Evolutionary conservation across 768 basidiomycete genomes (phyloP), one percentile per base, ranked within the genome.

Genomic region (Lepiota venenata): DNA sequence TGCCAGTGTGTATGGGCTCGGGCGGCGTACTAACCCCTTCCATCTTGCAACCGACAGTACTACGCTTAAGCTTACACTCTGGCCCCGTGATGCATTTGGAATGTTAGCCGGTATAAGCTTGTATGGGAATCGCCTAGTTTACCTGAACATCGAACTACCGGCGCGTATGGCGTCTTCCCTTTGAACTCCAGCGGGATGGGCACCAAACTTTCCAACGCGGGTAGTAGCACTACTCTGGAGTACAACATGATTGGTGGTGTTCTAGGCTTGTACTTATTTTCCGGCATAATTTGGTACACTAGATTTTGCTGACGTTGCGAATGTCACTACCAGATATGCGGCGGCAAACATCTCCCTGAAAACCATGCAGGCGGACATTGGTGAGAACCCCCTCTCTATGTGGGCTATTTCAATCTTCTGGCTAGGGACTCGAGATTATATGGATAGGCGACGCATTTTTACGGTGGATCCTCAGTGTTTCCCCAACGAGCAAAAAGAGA

Each of bases 341-440:
- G 74, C 68, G 1, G 83, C 84, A 0, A 63, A 67, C 3, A 88
- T 89, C 50, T 86, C 86, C 5, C 74, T 88, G 3, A 85, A 89
- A 65, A 87, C 85, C 0, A 87, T 88, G 85, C 88, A 86, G 86
- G 86, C 85, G 2, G 87, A 88, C 64, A 88, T 88, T 35, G 84
- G 84, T 79, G 60, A 14, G 60, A 53, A 22, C n/a, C 40, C 45
- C 22, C 15, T 15, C 46, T 20, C 11, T 6, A 43, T 45, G 6
- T 8, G 15, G 38, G n/a, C 9, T 9, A 14, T 22, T 14, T 10
- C 8, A 25, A 35, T 10, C 29, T 37, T 27, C 18, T 56, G 9
- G 18, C 36, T 14, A 18, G 29, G 15, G 2, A 39, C 47, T 29
- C 18, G 32, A 84, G 84, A 89, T 64, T 88, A 87, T 66, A 88